Base-by-base conservation (phyloP, 495 filamentous ascomycete species). In the Staphylotrichum longicolle region DNA sequence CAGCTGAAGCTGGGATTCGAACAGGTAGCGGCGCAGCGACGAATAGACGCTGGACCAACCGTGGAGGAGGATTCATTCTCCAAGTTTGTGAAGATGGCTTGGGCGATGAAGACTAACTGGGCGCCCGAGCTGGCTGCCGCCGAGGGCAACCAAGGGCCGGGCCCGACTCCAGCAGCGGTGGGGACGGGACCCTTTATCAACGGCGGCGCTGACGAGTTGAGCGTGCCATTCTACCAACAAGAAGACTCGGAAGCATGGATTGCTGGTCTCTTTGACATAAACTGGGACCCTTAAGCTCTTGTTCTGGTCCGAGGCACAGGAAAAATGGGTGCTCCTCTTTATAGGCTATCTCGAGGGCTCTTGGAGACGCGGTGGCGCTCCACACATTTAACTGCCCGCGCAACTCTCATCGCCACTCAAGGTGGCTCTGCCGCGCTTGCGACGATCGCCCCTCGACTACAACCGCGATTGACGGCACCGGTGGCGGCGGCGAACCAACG, bases 251-350 rank as follows among this genome's bases (percentile, higher is more conserved):
- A 66, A 27, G 30, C 55, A 5, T 71, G 68, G 68, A 65, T 71
- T 48, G 64, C 62, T 1, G 68, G 67, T 33, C 58, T 71, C 2
- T 66, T 71, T 39, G 64, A 66, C 32, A 65, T 70, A 53, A 68
- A 66, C 33, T 70, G 68, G 68, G 65, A 67, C 44, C 7, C 47
- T 14, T 62, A 35, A 54, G 11, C 14, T 15, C 35, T 34, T 15
- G 7, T 8, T n/a, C 12, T 45, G 30, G 41, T 15, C 20, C 20
- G 20, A 27, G 20, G 20, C 20, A 1, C 4, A 44, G 6, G 20
- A 55, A 32, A 4, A 32, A 8, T 52, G 33, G 12, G 6, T 41
- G 20, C 20, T 14, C 33, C 8, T 8, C 32, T 42, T 55, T 8
- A 20, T 55, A n/a, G 56, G 56, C 35, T 58, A 41, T 58, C 44